phyloP scores from a whole-genome alignment of 306 rosid species.

The Elaeagnus macrophylla region DNA sequence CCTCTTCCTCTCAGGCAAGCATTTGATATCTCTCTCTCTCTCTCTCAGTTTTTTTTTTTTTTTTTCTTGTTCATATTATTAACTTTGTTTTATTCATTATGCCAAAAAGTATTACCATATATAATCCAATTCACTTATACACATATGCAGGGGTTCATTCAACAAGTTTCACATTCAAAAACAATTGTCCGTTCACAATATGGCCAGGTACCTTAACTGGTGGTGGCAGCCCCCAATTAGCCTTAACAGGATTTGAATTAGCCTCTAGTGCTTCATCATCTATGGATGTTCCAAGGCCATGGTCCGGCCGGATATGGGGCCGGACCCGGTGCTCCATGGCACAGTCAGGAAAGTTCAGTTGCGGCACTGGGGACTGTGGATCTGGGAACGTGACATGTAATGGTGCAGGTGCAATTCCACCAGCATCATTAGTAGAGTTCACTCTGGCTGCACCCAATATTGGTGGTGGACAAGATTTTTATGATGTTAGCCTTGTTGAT shows the following conservation, averaged over 20 bases:
- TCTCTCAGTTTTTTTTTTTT: background rate
- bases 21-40: background rate
- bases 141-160: constrained; percentile 27
- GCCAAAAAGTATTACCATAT: no score
- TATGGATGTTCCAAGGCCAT: constrained; percentile 27
- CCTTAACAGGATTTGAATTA: constrained; percentile 42
- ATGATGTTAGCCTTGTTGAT: constrained; percentile 51
- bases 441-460: constrained; percentile 11
- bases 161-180: constrained; percentile 34
- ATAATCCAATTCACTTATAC: background rate
- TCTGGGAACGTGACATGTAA: constrained; percentile 40
- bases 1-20: constrained; percentile 11
- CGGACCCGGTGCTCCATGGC: constrained; percentile 36
- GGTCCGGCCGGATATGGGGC: constrained; percentile 59
- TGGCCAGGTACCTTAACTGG: constrained; percentile 56
- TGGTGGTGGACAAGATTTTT: constrained; percentile 44
- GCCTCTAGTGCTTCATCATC: constrained; percentile 13
- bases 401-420: constrained; percentile 42
- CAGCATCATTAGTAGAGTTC: constrained; percentile 34
- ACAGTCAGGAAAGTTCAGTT: constrained; percentile 22
- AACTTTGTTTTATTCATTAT: no score
- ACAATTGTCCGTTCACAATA: constrained; percentile 32
- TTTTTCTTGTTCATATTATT: background rate
- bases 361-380: constrained; percentile 48
- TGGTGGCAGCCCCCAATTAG: constrained; percentile 24